A percentile compares a stretch with the other conserved stretches of the same genome.
Evolutionary conservation across 2,329 filamentous ascomycete genomes (phyloP).

Genomic region (Penicillium sp.): DNA sequence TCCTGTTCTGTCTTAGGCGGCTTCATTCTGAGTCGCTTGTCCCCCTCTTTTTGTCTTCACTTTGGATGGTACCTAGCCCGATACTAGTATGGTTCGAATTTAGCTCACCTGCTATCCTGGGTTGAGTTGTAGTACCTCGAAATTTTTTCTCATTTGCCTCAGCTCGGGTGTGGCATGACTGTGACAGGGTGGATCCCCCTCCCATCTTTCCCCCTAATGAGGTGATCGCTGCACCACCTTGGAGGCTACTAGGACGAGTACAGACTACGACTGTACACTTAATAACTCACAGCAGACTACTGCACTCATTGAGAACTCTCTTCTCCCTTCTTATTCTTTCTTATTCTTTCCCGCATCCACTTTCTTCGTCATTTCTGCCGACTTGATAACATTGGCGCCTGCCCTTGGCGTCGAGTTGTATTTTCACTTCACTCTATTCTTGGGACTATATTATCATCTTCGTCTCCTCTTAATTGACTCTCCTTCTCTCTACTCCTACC

Average conservation of each 20-base stretch:
- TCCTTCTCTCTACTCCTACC: background rate
- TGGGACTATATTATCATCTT: background rate
- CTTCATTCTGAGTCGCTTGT: background rate
- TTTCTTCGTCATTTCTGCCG: constrained; percentile 1
- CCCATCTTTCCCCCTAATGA: constrained; percentile 7
- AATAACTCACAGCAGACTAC: background rate
- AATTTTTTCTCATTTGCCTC: constrained; percentile 7
- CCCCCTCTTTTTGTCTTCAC: too few species aligned
- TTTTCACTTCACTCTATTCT: background rate
- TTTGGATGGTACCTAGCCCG: background rate
- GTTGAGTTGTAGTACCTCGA: background rate
- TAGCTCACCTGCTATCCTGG: too few species aligned
- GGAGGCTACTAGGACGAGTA: too few species aligned
- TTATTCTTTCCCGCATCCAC: background rate
- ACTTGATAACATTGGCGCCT: constrained; percentile 3
- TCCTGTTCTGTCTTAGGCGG: background rate
- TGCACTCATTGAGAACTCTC: background rate
- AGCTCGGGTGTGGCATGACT: constrained; percentile 16
- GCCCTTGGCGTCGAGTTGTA: background rate
- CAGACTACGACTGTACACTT: too few species aligned
- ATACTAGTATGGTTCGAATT: background rate
- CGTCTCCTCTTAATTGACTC: background rate
- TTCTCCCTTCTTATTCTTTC: background rate
- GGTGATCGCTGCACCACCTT: constrained; percentile 8
- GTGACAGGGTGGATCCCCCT: constrained; percentile 7